These are phyloP conservation scores for Ciborinia camelliae DNA, from an alignment of 2,329 filamentous ascomycete species.

Conservation along the genomic window DNA sequence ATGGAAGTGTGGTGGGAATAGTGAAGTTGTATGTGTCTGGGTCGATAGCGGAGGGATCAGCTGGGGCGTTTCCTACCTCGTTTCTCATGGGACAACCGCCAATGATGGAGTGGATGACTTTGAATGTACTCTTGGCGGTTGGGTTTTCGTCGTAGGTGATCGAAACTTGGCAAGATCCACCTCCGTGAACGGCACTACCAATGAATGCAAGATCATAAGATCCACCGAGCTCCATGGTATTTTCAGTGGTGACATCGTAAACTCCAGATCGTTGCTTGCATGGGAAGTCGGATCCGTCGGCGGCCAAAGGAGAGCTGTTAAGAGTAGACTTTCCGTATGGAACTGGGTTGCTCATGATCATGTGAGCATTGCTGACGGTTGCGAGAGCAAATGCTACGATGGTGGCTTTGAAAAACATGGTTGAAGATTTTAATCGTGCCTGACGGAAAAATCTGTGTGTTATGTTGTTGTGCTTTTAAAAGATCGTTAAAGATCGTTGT, in stretches of 20 bases:
- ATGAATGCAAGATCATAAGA: conserved; percentile 60
- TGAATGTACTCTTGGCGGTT: conserved; percentile 67
- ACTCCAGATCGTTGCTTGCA: conserved; percentile 64
- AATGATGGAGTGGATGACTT: conserved; percentile 83
- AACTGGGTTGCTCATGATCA: conserved; percentile 65
- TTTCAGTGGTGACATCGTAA: conserved; percentile 43
- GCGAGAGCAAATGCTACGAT: conserved; percentile 54
- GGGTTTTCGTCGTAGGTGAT: conserved; percentile 75
- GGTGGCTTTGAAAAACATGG: conserved; percentile 50
- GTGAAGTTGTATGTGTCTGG: conserved; percentile 64
- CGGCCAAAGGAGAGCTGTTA: conserved; percentile 59
- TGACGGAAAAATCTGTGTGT: conserved; percentile 28
- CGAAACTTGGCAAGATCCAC: conserved; percentile 87
- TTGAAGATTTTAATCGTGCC: conserved; percentile 28
- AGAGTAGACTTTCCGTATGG: conserved; percentile 55
- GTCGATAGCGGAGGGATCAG: conserved; percentile 43
- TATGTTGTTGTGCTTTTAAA: neutral
- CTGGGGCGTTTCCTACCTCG: conserved; percentile 54
- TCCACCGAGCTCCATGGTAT: conserved; percentile 62
- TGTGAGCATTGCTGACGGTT: conserved; percentile 65
- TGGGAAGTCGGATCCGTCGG: conserved; percentile 67
- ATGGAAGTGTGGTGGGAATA: conserved; percentile 67
- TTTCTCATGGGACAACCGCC: conserved; percentile 75
- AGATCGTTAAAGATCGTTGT: conserved; percentile 7
- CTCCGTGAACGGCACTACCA: conserved; percentile 78